Base-by-base conservation (phyloP, 352 stramenopile species). In the Globisporangium paroecandrum region DNA sequence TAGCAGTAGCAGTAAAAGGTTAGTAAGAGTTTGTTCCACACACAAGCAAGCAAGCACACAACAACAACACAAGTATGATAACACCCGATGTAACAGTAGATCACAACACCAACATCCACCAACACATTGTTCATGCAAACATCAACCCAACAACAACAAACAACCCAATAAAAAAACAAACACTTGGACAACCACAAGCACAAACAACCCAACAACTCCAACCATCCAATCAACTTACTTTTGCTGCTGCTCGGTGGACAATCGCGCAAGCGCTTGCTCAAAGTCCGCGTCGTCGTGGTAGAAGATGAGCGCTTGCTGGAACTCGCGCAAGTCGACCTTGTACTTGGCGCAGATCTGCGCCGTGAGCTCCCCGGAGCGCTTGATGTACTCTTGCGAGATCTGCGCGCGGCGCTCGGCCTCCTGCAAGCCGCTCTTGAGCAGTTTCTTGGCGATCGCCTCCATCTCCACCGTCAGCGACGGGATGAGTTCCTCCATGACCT, bases 271-370 rank as follows among this genome's bases (percentile, higher is more conserved):
- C 46, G 71, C 72, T 64, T 89, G 80, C 62, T 89, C 79, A 61
- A 94, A 89, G 47, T 68, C 49, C 0, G 76, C 69, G 64, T 94
- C 76, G 67, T 94, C 84, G 71, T 94, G 82, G 74, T 89, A 94
- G 62, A 82, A 92, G 65, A 93, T 76, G 38, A 94, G 82, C 58
- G 87, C 87, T 55, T 75, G 71, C 58, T 93, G 87, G 59, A 94
- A 93, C 51, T 81, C 75, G 58, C 74, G 73, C 68, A 93, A n/a
- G 47, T 93, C 78, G 20, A 94, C 61, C 60, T 87, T 70, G 56
- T 69, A 70, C 57, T 80, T 76, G 10, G 43, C 61, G 60, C 83
- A 91, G 38, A 92, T 73, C 61, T 78, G 58, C 47, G 84, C 77
- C 3, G 83, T 93, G 53, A 81, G 74, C 54, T 80, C 79, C 22